A percentile compares a stretch with the other conserved stretches of the same genome.
Evolutionary conservation across 106 monocot species (phyloP).

Genomic region (Xerophyta viscosa): DNA sequence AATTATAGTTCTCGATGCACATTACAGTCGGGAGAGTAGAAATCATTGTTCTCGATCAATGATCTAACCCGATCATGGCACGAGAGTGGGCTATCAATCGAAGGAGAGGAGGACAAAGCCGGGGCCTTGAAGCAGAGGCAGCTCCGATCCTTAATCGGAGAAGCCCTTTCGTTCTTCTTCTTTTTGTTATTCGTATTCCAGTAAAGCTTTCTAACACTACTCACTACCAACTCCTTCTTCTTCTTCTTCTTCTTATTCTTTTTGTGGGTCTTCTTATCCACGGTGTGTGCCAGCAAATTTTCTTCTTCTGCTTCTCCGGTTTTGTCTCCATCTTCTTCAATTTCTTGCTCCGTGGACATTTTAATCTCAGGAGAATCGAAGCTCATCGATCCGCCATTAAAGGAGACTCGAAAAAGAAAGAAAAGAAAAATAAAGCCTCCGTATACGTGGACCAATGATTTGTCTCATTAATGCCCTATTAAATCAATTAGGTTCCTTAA

Average conservation of each 20-base stretch:
- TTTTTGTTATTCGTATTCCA: not conserved
- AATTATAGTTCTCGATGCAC: conserved; percentile 1
- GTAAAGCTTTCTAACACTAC: no score
- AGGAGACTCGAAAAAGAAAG: no score
- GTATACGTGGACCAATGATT: no score
- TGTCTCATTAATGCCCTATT: no score
- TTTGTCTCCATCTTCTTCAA: no score
- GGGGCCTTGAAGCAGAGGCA: not conserved
- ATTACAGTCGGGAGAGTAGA: conserved; percentile 16
- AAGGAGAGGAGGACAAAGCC: not conserved
- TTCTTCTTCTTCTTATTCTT: not conserved
- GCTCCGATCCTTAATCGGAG: not conserved
- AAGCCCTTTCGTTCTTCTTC: not conserved
- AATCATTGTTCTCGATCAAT: conserved; percentile 11
- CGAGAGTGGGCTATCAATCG: not conserved
- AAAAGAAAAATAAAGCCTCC: no score
- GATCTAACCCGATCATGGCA: conserved; percentile 7
- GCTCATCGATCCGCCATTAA: no score
- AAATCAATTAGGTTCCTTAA: no score
- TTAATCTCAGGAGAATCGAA: no score
- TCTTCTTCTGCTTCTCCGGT: no score
- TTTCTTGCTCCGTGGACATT: no score
- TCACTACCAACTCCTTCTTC: not conserved
- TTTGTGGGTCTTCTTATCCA: no score
- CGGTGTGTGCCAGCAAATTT: not conserved